phyloP scores from a whole-genome alignment of 83 land plant genomes.

The Thuja plicata region DNA sequence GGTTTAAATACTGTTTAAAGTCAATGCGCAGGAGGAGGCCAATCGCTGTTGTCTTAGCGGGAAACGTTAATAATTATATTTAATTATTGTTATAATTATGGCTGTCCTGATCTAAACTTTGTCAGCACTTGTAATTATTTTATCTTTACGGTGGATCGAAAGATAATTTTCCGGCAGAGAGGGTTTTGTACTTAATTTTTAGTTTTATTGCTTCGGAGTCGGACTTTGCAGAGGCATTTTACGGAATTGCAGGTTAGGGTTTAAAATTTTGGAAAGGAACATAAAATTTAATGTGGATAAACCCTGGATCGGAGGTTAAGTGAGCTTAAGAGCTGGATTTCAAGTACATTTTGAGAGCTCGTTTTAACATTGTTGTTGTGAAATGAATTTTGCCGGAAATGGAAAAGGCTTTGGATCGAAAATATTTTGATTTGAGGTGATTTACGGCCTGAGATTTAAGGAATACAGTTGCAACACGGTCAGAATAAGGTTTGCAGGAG shows the following conservation, averaged over 20 bases:
- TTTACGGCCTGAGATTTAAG: neutral
- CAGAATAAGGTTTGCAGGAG: constrained; percentile 13
- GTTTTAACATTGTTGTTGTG: neutral
- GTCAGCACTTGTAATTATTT: neutral
- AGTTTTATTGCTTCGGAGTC: neutral
- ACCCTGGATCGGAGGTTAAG: neutral
- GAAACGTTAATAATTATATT: neutral
- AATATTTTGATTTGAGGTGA: neutral
- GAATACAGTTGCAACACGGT: neutral
- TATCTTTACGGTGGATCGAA: neutral
- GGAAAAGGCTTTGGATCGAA: neutral
- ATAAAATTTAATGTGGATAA: neutral
- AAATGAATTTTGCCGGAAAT: neutral
- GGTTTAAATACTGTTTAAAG: neutral
- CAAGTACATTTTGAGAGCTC: neutral
- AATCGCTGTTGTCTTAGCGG: constrained; percentile 1
- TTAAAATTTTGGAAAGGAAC: neutral
- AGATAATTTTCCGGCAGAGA: neutral
- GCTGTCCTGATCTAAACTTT: neutral
- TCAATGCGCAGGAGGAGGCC: neutral
- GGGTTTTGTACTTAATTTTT: neutral
- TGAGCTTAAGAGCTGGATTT: neutral
- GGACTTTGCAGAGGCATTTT: neutral
- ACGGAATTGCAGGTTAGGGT: neutral
- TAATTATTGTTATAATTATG: neutral